A percentile compares a stretch with the other conserved stretches of the same genome.
Conservation (phyloP, 2,329 filamentous ascomycete species). For the Exophiala bonariae region DNA sequence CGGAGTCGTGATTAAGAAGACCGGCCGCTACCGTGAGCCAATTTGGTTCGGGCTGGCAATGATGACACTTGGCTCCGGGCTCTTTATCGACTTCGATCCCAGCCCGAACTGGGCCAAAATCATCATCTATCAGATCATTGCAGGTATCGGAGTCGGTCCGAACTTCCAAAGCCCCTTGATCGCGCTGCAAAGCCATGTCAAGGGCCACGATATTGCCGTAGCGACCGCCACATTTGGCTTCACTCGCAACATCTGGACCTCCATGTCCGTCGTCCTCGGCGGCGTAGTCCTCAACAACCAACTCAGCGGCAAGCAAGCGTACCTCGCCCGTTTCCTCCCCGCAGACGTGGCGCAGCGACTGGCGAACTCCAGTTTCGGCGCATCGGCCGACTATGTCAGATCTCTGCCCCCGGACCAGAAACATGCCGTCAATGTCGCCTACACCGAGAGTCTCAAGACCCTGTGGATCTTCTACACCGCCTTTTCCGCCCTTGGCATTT, state of each 20-base stretch:
- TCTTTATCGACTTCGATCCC: constrained; percentile 58
- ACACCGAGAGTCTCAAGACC: constrained; percentile 36
- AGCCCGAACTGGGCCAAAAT: constrained; percentile 54
- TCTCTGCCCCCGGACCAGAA: constrained; percentile 32
- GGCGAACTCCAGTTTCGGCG: constrained; percentile 37
- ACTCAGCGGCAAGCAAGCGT: constrained; percentile 33
- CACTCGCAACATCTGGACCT: constrained; percentile 52
- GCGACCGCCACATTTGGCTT: constrained; percentile 60
- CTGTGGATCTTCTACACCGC: constrained; percentile 46
- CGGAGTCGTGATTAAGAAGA: constrained; percentile 72
- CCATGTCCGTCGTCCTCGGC: constrained; percentile 56
- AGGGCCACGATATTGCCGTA: constrained; percentile 59
- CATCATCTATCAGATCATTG: constrained; percentile 58
- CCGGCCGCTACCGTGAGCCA: constrained; percentile 63
- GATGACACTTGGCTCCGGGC: constrained; percentile 66
- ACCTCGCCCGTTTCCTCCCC: constrained; percentile 33
- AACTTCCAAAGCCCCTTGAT: constrained; percentile 65
- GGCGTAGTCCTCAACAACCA: constrained; percentile 46
- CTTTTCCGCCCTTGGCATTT: constrained; percentile 29
- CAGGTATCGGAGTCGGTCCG: constrained; percentile 61
- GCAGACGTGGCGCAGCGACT: constrained; percentile 32
- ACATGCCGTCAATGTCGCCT: constrained; percentile 32
- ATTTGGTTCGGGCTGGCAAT: constrained; percentile 62
- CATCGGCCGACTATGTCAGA: constrained; percentile 35
- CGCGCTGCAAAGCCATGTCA: constrained; percentile 63